A percentile compares a stretch with the other conserved stretches of the same genome.
Evolutionary conservation across 2,329 filamentous ascomycete species (phyloP).

Genomic region (Pseudogymnoascus sp.): DNA sequence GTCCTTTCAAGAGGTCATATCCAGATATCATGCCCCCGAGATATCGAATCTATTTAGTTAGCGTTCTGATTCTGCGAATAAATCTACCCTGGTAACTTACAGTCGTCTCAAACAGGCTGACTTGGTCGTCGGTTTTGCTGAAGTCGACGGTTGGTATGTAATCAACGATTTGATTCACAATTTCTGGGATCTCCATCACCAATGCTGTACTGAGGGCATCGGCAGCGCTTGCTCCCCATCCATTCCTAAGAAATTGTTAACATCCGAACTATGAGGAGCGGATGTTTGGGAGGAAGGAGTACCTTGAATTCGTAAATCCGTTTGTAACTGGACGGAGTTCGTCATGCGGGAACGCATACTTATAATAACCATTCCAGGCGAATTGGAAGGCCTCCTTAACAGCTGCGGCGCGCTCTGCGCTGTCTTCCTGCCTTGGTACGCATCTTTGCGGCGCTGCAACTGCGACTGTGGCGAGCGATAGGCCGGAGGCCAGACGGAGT

Average conservation of each 20-base stretch:
- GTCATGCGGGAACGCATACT: conserved; percentile 70
- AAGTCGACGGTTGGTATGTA: conserved; percentile 67
- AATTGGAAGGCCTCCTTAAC: conserved; percentile 62
- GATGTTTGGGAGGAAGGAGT: conserved; percentile 20
- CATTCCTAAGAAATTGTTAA: conserved; percentile 48
- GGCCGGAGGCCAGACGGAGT: background rate
- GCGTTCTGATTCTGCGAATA: background rate
- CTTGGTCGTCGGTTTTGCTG: conserved; percentile 44
- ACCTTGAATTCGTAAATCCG: conserved; percentile 61
- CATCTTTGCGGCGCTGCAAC: background rate
- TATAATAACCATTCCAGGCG: conserved; percentile 65
- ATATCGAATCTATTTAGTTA: conserved; percentile 54
- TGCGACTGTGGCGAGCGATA: background rate
- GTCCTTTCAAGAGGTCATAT: conserved; percentile 65
- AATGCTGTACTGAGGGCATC: conserved; percentile 75
- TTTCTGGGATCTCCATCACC: conserved; percentile 61
- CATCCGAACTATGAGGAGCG: background rate
- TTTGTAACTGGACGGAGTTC: conserved; percentile 64
- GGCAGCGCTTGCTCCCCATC: conserved; percentile 76
- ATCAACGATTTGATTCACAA: conserved; percentile 63
- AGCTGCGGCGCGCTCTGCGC: conserved; percentile 39
- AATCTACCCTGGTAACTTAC: conserved; percentile 67
- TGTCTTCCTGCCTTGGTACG: background rate
- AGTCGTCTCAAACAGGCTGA: conserved; percentile 84
- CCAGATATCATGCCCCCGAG: conserved; percentile 68